phyloP scores from a whole-genome alignment of 1,284 basidiomycete genomes.

The Moesziomyces parantarcticus region DNA sequence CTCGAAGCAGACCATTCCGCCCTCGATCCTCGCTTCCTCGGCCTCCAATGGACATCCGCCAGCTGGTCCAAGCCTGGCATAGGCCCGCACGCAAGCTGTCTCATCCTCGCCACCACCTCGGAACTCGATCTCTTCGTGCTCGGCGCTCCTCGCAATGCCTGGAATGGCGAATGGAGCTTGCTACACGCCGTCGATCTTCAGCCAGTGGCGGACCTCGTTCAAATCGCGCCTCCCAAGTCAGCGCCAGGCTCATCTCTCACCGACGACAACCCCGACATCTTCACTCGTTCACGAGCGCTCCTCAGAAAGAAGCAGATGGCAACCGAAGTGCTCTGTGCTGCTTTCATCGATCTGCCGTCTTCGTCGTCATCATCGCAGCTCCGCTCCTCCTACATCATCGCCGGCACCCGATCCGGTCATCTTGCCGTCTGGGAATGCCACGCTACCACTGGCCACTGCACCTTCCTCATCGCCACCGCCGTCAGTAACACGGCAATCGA shows the following conservation, averaged over 20 bases:
- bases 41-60: constrained; percentile 29
- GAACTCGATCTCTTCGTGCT: constrained; percentile 43
- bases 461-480: constrained; percentile 13
- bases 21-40: constrained; percentile 24
- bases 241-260: background rate
- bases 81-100: constrained; percentile 34
- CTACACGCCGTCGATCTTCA: constrained; percentile 15
- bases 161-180: constrained; percentile 38
- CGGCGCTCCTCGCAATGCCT: constrained; percentile 34
- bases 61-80: constrained; percentile 43
- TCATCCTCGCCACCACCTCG: constrained; percentile 38
- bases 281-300: constrained; percentile 19
- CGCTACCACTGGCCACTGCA: constrained; percentile 17
- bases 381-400: constrained; percentile 13
- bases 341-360: constrained; percentile 8
- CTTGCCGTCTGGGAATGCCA: constrained; percentile 30
- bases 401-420: constrained; percentile 36
- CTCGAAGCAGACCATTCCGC: constrained; percentile 37
- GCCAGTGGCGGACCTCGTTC: constrained; percentile 1
- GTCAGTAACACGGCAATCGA: constrained; percentile 30
- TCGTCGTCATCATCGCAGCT: too few relatives aligned
- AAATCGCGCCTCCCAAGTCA: background rate
- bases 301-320: constrained; percentile 30
- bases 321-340: constrained; percentile 23
- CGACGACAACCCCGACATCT: constrained; percentile 7